Evolutionary conservation across 371 early-diverging fungal genomes (phyloP), one percentile per base, ranked within the genome.

Genomic region (Circinella minor): DNA sequence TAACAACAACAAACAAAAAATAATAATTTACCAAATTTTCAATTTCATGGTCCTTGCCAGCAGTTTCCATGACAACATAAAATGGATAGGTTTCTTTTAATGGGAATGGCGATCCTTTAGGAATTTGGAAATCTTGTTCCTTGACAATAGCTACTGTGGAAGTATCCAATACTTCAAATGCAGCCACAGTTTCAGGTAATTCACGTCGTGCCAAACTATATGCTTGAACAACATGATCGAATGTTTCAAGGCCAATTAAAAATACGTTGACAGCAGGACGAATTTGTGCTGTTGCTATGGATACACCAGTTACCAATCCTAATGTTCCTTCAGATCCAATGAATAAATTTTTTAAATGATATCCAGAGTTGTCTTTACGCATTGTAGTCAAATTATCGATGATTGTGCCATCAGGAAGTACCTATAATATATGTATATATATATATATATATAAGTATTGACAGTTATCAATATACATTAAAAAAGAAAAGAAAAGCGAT

Each of bases 251-350:
- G 13, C 90, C 94, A 13, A 96, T 74, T 62, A 96, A 73, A 9
- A 95, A 93, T 0, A 94, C 90, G 61, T 91, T 88, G 64, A 85
- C 78, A 4, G 76, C 78, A 5, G 67, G 64, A 18, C 81, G 71
- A n/a, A 78, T 73, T 57, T 74, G 70, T 17, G 69, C 68, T 37
- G 96, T 88, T 0, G 89, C 77, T 36, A 98, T 90, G 0, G 96
- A 91, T 18, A 95, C 94, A 27, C 89, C 93, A 0, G 98, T 98
- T 64, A 98, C 88, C 36, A 97, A 78, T 0, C 98, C 98, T 47
- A 98, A 74, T 1, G 96, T 95, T n/a, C 99, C 99, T 74, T 98
- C 99, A 1, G 94, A 87, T 3, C 99, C 99, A 68, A 98, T 95
- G 75, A 98, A 96, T 34, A 98, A 77, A 71, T 98, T 95, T 80